These are phyloP conservation scores for Chlorella sp. DNA, from an alignment of 139 green algal genomes.

Conservation along the genomic window DNA sequence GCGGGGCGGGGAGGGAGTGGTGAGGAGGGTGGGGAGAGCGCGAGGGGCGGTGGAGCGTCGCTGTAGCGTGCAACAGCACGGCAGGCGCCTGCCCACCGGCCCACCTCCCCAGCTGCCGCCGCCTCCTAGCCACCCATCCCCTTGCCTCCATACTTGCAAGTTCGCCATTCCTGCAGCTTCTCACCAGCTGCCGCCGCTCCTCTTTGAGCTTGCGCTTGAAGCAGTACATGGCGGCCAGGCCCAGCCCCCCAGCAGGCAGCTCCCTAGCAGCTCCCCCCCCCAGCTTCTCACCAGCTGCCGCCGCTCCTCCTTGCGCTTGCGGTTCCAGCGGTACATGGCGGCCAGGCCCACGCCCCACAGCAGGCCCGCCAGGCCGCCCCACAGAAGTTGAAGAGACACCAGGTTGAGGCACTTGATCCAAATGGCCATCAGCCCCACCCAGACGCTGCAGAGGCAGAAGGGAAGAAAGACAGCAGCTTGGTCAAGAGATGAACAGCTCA, in stretches of 20 bases:
- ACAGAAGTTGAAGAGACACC: constrained; percentile 7
- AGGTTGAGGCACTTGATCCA: constrained; percentile 9
- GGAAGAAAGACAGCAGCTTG: background rate
- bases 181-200: constrained; percentile 21
- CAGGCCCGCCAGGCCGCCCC: constrained; percentile 6
- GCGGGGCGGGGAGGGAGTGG: too few species aligned
- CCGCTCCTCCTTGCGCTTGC: constrained; percentile 31
- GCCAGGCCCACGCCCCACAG: constrained; percentile 22
- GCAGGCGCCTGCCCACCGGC: too few species aligned
- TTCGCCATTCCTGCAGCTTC: too few species aligned
- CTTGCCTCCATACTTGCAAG: too few species aligned
- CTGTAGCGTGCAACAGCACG: too few species aligned
- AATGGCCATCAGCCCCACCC: constrained; percentile 20
- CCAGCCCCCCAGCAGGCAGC: background rate
- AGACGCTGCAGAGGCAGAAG: constrained; percentile 9
- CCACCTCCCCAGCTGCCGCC: too few species aligned
- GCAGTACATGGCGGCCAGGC: constrained; percentile 18
- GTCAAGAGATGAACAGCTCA: background rate
- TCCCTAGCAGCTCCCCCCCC: too few species aligned
- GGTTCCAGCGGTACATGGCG: constrained; percentile 35
- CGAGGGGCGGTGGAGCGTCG: too few species aligned
- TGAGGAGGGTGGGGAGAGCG: too few species aligned
- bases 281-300: constrained; percentile 22
- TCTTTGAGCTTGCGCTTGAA: constrained; percentile 37
- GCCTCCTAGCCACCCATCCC: too few species aligned